Evolutionary conservation across 495 filamentous ascomycete species (phyloP).

Genomic region (Trichocladium uniseriatum): DNA sequence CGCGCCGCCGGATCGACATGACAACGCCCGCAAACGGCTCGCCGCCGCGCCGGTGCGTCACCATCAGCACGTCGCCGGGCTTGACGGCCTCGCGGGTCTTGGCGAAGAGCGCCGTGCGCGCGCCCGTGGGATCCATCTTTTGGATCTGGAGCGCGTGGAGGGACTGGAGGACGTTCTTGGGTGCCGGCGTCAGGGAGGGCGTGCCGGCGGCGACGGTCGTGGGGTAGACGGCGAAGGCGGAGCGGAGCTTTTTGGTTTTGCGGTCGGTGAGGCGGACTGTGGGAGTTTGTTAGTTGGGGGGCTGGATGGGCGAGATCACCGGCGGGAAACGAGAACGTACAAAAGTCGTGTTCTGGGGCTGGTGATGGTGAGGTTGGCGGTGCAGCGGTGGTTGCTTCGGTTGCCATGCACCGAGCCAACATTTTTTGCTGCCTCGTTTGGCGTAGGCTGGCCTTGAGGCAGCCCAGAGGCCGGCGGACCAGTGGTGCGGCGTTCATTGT

Average conservation of each 20-base stretch:
- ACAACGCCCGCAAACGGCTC: slow-evolving; percentile 87
- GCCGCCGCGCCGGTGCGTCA: slow-evolving; percentile 61
- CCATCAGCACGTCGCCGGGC: slow-evolving; percentile 82
- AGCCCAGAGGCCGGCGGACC: slow-evolving; percentile 54
- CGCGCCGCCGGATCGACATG: slow-evolving; percentile 71
- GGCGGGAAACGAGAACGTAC: slow-evolving; percentile 13
- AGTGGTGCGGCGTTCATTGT: slow-evolving; percentile 52
- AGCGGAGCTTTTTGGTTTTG: slow-evolving; percentile 23
- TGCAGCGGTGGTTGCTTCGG: slow-evolving; percentile 20
- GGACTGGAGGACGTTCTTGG: slow-evolving; percentile 52
- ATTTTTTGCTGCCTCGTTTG: slow-evolving; percentile 35
- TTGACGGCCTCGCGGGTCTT: slow-evolving; percentile 59
- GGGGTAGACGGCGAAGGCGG: slow-evolving; percentile 42
- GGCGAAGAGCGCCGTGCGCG: slow-evolving; percentile 71
- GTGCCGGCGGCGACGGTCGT: slow-evolving; percentile 20
- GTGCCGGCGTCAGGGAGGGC: slow-evolving; percentile 23
- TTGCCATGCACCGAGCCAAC: slow-evolving; percentile 28
- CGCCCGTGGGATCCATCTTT: slow-evolving; percentile 72
- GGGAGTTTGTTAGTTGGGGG: neutral
- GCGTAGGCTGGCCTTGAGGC: slow-evolving; percentile 51
- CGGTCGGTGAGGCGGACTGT: slow-evolving; percentile 18
- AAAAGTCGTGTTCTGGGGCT: slow-evolving; percentile 26
- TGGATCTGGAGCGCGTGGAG: slow-evolving; percentile 58
- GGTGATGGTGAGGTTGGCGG: slow-evolving; percentile 13
- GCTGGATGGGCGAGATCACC: too few species aligned